Percentiles rank a stretch among this genome's conserved stretches.
Evolutionary conservation across 768 basidiomycete species (phyloP).

Genomic region (Leucosporidium creatinivorum): DNA sequence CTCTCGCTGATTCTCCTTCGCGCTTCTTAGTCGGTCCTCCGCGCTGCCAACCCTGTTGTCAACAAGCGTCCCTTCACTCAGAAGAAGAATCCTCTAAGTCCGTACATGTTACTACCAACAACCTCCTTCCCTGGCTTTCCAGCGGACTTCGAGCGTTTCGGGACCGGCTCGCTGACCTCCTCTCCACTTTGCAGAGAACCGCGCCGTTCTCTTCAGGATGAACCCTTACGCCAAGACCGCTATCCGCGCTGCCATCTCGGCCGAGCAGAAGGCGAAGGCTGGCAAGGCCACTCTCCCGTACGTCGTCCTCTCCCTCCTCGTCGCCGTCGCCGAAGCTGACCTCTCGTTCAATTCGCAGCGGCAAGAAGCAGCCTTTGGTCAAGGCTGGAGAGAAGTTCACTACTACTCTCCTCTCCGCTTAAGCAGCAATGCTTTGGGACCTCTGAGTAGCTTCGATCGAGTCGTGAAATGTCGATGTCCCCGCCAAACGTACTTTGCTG

Average conservation of each 20-base stretch:
- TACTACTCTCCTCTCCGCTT: slow-evolving; percentile 30
- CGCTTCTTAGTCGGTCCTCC: slow-evolving; percentile 59
- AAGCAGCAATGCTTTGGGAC: too few relatives aligned
- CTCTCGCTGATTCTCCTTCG: slow-evolving; percentile 58
- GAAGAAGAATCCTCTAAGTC: slow-evolving; percentile 69
- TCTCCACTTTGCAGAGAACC: slow-evolving; percentile 33
- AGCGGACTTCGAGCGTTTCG: slow-evolving; percentile 39
- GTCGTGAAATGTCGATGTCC: too few relatives aligned
- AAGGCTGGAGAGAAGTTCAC: slow-evolving; percentile 19
- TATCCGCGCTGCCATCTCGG: slow-evolving; percentile 40
- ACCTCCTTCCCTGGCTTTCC: slow-evolving; percentile 3
- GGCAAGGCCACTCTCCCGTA: slow-evolving; percentile 5
- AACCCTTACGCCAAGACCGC: slow-evolving; percentile 48
- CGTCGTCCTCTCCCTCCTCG: too few relatives aligned
- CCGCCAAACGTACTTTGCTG: too few relatives aligned
- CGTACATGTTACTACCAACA: not conserved
- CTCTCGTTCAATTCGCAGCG: not conserved
- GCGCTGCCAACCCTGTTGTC: slow-evolving; percentile 72
- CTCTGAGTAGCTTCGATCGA: too few relatives aligned
- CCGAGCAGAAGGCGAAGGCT: slow-evolving; percentile 37
- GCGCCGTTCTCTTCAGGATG: slow-evolving; percentile 45
- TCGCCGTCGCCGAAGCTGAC: too few relatives aligned
- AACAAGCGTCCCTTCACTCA: slow-evolving; percentile 96
- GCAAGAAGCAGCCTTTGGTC: slow-evolving; percentile 10
- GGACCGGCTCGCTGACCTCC: too few relatives aligned